These are phyloP conservation scores for Penicillium sp. DNA, from an alignment of 2,329 filamentous ascomycete species.

Conservation along the genomic window DNA sequence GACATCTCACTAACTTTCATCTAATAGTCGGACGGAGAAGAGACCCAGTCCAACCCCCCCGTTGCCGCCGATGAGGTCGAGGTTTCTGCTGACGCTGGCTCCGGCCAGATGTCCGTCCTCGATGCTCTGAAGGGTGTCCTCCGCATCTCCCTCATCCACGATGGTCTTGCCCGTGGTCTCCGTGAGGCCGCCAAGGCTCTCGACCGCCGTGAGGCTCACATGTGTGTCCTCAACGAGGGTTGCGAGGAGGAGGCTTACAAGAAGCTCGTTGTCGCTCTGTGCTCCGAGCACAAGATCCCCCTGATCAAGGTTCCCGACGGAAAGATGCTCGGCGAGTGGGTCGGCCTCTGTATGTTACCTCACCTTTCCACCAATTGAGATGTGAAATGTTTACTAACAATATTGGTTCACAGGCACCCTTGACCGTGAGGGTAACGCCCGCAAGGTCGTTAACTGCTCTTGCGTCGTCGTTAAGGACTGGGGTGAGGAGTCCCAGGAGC, in stretches of 20 bases:
- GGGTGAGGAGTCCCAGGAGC: conserved; percentile 99
- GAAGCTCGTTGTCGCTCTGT: conserved; percentile 98
- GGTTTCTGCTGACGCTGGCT: conserved; percentile 83
- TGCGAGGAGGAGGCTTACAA: conserved; percentile 99
- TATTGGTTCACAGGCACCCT: conserved; percentile 69
- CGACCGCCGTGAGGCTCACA: conserved; percentile 97
- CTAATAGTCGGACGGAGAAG: conserved; percentile 98
- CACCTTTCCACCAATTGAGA: background rate
- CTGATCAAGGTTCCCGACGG: conserved; percentile 99
- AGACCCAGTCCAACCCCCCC: conserved; percentile 73
- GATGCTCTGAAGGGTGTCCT: conserved; percentile 98
- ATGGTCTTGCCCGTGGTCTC: conserved; percentile 96
- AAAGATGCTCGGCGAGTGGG: conserved; percentile 99
- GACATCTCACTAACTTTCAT: conserved; percentile 17
- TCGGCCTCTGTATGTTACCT: conserved; percentile 86
- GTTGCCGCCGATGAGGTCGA: conserved; percentile 85
- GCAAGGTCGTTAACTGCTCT: conserved; percentile 99
- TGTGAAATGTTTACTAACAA: conserved; percentile 9
- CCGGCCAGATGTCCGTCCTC: conserved; percentile 85
- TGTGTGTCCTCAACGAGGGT: conserved; percentile 99
- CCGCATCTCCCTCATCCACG: conserved; percentile 98
- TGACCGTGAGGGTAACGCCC: conserved; percentile 98
- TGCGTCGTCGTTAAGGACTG: conserved; percentile 99
- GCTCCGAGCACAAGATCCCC: conserved; percentile 99
- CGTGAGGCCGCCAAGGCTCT: conserved; percentile 98